A percentile compares a stretch with the other conserved stretches of the same genome.
Conservation (phyloP, 371 early-diverging fungal species). For the Haplosporangium sp. region DNA sequence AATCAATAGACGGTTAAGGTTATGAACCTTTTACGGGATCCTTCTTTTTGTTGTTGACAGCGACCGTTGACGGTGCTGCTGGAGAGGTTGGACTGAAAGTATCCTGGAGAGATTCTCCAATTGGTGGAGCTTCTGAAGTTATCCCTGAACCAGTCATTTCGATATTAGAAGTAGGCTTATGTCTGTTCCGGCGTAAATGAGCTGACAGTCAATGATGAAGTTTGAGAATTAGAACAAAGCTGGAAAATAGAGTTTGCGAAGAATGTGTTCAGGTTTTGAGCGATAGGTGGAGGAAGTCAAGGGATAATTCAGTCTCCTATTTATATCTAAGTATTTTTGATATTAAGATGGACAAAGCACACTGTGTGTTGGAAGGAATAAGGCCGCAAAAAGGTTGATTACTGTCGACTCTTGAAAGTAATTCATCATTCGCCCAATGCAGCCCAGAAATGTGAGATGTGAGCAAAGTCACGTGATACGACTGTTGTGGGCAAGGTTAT, state of each 20-base stretch:
- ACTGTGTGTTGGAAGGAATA: neutral
- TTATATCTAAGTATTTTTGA: neutral
- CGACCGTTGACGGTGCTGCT: conserved; percentile 49
- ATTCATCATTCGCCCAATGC: neutral
- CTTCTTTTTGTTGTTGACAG: conserved; percentile 58
- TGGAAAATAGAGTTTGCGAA: neutral
- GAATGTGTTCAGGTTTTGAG: neutral
- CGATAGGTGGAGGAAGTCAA: neutral
- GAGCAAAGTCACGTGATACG: neutral
- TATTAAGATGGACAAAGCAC: neutral
- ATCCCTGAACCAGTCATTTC: conserved; percentile 50
- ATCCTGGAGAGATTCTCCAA: conserved; percentile 11
- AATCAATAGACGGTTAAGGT: neutral
- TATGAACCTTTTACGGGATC: conserved; percentile 61
- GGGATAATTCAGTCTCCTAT: neutral
- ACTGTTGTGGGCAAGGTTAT: neutral
- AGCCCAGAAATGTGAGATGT: neutral
- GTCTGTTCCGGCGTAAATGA: too few species aligned
- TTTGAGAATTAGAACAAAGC: neutral
- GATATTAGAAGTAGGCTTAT: too few species aligned
- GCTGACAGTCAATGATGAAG: neutral
- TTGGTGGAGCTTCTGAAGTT: conserved; percentile 50
- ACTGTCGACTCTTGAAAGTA: conserved; percentile 4
- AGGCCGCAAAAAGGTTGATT: neutral
- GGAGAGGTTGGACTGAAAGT: conserved; percentile 11